A percentile compares a stretch with the other conserved stretches of the same genome.
Evolutionary conservation across 208 protist genomes (phyloP).

Genomic region (Trypanosoma cruzi): DNA sequence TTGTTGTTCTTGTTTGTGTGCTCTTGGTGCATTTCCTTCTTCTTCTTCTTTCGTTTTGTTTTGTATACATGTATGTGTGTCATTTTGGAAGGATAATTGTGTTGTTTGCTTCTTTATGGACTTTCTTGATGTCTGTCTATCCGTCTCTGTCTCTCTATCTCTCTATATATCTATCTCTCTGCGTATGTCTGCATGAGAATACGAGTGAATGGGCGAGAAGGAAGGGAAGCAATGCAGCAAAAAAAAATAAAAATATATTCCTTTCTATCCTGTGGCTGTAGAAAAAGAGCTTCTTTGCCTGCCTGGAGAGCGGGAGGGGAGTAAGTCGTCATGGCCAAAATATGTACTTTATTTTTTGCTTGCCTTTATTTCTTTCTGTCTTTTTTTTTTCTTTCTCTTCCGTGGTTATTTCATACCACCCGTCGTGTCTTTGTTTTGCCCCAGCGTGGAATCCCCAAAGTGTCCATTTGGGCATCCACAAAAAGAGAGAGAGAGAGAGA

Average conservation of each 20-base stretch:
- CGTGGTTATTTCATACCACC: too few species aligned
- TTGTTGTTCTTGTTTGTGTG: too few species aligned
- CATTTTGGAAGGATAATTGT: too few species aligned
- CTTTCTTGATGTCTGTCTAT: not conserved
- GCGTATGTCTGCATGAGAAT: not conserved
- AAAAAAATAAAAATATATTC: not conserved
- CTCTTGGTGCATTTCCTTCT: too few species aligned
- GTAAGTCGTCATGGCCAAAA: too few species aligned
- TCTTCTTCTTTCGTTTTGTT: too few species aligned
- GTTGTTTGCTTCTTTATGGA: not conserved
- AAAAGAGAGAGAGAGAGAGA: not conserved
- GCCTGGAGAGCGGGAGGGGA: too few species aligned
- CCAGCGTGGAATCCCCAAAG: not conserved
- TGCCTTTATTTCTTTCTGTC: not conserved
- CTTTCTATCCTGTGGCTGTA: too few species aligned
- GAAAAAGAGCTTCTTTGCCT: not conserved
- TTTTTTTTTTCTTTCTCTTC: not conserved
- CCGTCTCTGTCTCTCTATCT: too few species aligned
- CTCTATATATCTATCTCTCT: slow-evolving; percentile 1
- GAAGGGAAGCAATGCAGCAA: not conserved
- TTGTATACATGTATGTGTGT: too few species aligned
- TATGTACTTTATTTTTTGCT: not conserved
- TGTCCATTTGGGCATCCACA: too few species aligned
- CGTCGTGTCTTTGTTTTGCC: not conserved
- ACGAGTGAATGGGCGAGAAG: not conserved